phyloP scores from a whole-genome alignment of 192 early-diverging fungal species.

The Mortierella alpina region DNA sequence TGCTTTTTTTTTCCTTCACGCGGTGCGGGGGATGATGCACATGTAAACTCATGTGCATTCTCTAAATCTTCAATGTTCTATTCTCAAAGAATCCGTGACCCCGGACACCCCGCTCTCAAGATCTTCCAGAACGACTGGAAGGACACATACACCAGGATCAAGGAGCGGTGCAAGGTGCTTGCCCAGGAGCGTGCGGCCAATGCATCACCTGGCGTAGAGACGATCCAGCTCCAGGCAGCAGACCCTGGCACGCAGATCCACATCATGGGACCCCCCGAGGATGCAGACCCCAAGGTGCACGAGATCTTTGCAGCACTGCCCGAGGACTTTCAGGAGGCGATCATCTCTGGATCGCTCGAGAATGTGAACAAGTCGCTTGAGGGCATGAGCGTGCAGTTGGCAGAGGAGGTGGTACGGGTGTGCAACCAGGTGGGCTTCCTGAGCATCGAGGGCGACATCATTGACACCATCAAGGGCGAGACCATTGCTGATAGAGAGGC shows the following conservation, averaged over 20 bases:
- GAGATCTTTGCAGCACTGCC: constrained; percentile 81
- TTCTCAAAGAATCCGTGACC: constrained; percentile 53
- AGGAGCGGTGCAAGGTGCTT: constrained; percentile 74
- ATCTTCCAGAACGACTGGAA: constrained; percentile 91
- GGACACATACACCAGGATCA: constrained; percentile 85
- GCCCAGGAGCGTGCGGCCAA: constrained; percentile 61
- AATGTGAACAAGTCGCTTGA: constrained; percentile 87
- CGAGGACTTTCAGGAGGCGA: constrained; percentile 75
- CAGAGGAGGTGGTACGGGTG: constrained; percentile 78
- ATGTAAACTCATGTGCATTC: not conserved
- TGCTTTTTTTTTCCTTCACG: constrained; percentile 2
- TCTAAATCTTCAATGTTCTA: not conserved
- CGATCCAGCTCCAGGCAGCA: constrained; percentile 77
- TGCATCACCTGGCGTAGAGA: constrained; percentile 63
- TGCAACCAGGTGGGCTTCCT: constrained; percentile 81
- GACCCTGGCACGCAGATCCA: constrained; percentile 77
- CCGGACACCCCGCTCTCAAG: constrained; percentile 68
- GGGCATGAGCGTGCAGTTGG: constrained; percentile 73
- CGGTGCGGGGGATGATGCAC: constrained; percentile 4
- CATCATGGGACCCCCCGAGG: constrained; percentile 73
- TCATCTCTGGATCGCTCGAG: constrained; percentile 81
- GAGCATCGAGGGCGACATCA: constrained; percentile 55
- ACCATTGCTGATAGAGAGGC: constrained; percentile 51
- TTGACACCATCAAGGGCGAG: constrained; percentile 57
- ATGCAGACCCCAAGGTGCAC: constrained; percentile 66